Conservation (phyloP, 805 yeast species). For the Ogataea nakhonphanomensis region DNA sequence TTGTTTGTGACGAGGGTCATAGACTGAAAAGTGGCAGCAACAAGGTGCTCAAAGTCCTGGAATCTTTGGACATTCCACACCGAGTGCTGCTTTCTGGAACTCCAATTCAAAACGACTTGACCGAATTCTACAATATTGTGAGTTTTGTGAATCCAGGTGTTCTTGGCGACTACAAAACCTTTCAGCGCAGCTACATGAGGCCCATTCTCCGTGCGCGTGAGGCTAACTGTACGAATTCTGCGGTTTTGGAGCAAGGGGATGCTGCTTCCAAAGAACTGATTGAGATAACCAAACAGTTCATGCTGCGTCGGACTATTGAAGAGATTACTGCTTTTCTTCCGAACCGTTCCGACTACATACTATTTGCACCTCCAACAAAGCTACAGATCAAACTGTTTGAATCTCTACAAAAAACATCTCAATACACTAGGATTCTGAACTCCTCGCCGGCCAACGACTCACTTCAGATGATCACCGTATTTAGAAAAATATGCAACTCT, state of each 20-base stretch:
- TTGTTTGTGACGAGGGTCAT: conserved; percentile 96
- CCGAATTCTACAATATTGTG: conserved; percentile 75
- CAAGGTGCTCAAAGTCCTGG: conserved; percentile 65
- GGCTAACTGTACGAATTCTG: conserved; percentile 49
- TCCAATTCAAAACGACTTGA: conserved; percentile 80
- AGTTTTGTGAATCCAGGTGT: conserved; percentile 85
- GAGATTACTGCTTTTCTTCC: conserved; percentile 58
- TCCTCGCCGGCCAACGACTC: conserved; percentile 39
- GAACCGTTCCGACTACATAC: conserved; percentile 66
- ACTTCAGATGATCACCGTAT: conserved; percentile 64
- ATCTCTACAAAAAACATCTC: conserved; percentile 41
- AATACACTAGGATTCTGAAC: conserved; percentile 32
- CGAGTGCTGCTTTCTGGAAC: conserved; percentile 66
- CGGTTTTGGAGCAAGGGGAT: conserved; percentile 53
- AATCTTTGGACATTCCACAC: conserved; percentile 48
- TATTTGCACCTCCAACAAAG: conserved; percentile 74
- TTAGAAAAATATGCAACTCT: conserved; percentile 81
- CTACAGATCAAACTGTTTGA: conserved; percentile 56
- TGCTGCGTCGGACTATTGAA: conserved; percentile 68
- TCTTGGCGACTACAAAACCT: conserved; percentile 55
- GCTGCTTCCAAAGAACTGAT: conserved; percentile 62
- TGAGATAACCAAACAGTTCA: conserved; percentile 58
- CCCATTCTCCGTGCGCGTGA: conserved; percentile 78
- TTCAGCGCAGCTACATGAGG: conserved; percentile 58
- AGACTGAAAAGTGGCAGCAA: conserved; percentile 73